Base-by-base conservation (phyloP, 352 stramenopile genomes). In the Pythium apleroticum region DNA sequence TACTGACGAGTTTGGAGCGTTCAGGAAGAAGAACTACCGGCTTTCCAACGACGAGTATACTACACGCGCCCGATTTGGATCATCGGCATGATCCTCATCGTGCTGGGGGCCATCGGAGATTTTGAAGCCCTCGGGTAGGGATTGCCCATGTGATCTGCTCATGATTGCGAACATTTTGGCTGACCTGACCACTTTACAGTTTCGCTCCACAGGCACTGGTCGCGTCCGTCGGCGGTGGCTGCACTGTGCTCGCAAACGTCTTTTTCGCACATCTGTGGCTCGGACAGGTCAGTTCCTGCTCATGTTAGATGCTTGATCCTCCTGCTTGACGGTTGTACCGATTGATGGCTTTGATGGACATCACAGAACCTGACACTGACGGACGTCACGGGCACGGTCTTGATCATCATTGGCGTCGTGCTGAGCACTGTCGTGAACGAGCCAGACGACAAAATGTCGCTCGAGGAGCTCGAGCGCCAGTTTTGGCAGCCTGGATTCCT, bases 201-300 rank as follows among this genome's bases (percentile, higher is more conserved):
- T 96, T 97, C 65, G 89, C 88, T 14, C 86, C 89, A 11, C 89
- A 97, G 63, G 79, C 84, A 31, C 80, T 97, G 1, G 88, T 96
- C 22, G 88, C 89, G 35, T 86, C 89, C 0, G 88, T 96, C 9
- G 89, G 89, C 5, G 86, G 86, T 15, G 86, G 88, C 43, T 94
- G 88, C 63, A 97, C 89, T 0, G 84, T 97, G 41, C 74, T 97
- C 10, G 86, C 86, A 37, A 97, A 97, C 57, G 86, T 96, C 4
- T 93, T 96, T 59, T 97, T 97, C 57, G 88, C 86, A 11, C 84
- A 95, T 52, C 56, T 91, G 59, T 93, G 86, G 86, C 78, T 97
- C 56, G 84, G 86, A 10, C 84, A 95, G 75, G 74, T 79, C 52
- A 43, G 50, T 17, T n/a, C 43, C 46, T 71, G 25, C n/a, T n/a